Base-by-base conservation (phyloP, 2,329 filamentous ascomycete genomes). In the Nannizziopsis barbatae region DNA sequence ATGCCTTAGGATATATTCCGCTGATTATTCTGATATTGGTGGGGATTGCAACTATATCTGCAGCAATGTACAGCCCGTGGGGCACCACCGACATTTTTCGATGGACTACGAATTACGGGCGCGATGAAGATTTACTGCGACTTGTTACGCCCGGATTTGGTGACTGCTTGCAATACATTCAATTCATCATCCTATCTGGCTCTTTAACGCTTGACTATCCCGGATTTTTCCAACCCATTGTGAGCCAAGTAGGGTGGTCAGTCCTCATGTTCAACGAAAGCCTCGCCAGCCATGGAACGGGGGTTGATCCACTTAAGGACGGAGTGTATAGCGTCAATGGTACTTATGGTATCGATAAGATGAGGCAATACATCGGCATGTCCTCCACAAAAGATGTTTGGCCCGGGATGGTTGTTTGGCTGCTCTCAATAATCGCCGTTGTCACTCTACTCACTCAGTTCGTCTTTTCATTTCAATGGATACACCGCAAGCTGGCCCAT, bases 21-120 rank as follows among this genome's bases (percentile, higher is more conserved):
- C 74, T 90, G 18, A 72, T 83, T 2, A 78, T 95, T 18, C 73
- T 98, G 30, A 69, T 90, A 2, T 73, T 90, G 36, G 86, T 93
- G 40, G 92, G 81, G 1, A 66, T 88, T 50, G 87, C 89, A 11
- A 95, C 90, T 5, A 72, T 89, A 32, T 80, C 87, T 55, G 88
- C 92, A 2, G 85, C 81, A 43, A 86, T 93, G 33, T 90, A 81
- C 62, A 95, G 89, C 60, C 92, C 92, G 0, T 98, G 92, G 90
- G 92, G 92, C 15, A 86, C 87, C 1, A 80, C 80, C 6, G 85
- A 98, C 62, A 75, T 90, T 15, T 96, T 96, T 64, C 82, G 86
- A 56, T 98, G 90, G 88, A 88, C 87, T n/a, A 93, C 87, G 61
- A 98, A 98, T 63, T 96, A 94, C 63, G 92, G 92, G 32, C 81